Evolutionary conservation across 2,329 filamentous ascomycete species (phyloP).

Genomic region (Colletotrichum neosansevieriae): DNA sequence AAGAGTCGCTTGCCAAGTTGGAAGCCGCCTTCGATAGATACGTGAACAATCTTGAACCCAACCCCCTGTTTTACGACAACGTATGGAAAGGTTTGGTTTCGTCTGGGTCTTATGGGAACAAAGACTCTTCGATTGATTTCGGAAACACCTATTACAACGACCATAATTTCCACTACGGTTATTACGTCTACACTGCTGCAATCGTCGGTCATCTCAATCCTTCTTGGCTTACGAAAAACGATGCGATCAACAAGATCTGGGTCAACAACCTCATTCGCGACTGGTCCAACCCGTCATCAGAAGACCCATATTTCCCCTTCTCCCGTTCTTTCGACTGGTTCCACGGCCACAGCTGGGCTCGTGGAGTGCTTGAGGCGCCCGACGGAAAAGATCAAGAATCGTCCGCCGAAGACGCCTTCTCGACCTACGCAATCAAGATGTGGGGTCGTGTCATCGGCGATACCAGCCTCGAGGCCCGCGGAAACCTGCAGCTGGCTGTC

Average conservation of each 20-base stretch:
- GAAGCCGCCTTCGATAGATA: constrained; percentile 72
- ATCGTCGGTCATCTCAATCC: constrained; percentile 80
- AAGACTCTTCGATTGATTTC: constrained; percentile 77
- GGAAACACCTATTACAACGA: constrained; percentile 82
- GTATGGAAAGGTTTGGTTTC: constrained; percentile 80
- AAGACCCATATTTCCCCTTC: constrained; percentile 79
- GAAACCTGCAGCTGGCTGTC: constrained; percentile 81
- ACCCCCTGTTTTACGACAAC: constrained; percentile 66
- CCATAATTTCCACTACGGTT: constrained; percentile 77
- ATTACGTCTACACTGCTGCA: constrained; percentile 84
- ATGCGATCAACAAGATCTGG: constrained; percentile 63
- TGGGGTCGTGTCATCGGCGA: constrained; percentile 81
- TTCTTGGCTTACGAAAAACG: constrained; percentile 73
- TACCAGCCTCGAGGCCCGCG: constrained; percentile 76
- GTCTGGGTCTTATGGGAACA: constrained; percentile 72
- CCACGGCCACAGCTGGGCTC: constrained; percentile 87
- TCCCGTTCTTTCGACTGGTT: constrained; percentile 86
- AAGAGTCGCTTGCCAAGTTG: constrained; percentile 64
- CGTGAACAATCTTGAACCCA: constrained; percentile 69
- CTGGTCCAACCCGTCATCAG: constrained; percentile 72
- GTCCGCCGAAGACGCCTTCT: constrained; percentile 85
- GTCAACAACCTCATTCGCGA: constrained; percentile 84
- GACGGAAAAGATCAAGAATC: constrained; percentile 82
- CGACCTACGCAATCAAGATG: constrained; percentile 83
- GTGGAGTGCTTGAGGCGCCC: constrained; percentile 71